These are phyloP conservation scores for Pichia rugopelliculosa DNA, from an alignment of 805 yeast genomes.

Conservation along the genomic window DNA sequence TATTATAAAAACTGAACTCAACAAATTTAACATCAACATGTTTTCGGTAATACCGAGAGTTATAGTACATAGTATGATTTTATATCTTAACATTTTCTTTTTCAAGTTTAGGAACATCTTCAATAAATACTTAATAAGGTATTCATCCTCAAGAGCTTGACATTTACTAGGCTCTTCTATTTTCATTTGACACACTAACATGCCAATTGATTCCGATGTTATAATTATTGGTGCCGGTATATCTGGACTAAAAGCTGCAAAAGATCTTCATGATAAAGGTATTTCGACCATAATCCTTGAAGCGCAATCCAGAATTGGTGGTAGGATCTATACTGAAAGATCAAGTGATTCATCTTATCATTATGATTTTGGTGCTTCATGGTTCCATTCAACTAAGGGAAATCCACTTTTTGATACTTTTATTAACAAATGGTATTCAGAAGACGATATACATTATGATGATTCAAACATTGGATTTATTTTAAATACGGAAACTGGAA, in stretches of 20 bases:
- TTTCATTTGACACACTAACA: background rate
- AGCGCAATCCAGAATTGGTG: constrained; percentile 41
- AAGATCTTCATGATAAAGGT: constrained; percentile 27
- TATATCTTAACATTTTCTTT: too few relatives aligned
- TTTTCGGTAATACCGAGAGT: background rate
- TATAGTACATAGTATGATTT: background rate
- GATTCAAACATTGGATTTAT: constrained; percentile 18
- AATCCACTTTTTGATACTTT: constrained; percentile 33
- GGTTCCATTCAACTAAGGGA: constrained; percentile 44
- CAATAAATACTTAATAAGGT: too few relatives aligned
- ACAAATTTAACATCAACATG: background rate
- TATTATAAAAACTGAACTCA: too few relatives aligned
- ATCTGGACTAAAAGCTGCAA: constrained; percentile 44
- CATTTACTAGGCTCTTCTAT: too few relatives aligned
- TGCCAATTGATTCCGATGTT: constrained; percentile 20
- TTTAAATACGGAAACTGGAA: constrained; percentile 5
- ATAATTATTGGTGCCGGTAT: constrained; percentile 46
- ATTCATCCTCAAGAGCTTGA: background rate
- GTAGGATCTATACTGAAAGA: constrained; percentile 32
- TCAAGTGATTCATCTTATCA: constrained; percentile 17
- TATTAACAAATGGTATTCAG: constrained; percentile 17
- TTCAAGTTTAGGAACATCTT: too few relatives aligned
- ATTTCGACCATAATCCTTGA: constrained; percentile 36
- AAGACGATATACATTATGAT: constrained; percentile 23
- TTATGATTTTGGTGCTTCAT: constrained; percentile 47